These are phyloP conservation scores for Aspergillus ruber DNA, from an alignment of 2,329 filamentous ascomycete genomes.

Conservation along the genomic window DNA sequence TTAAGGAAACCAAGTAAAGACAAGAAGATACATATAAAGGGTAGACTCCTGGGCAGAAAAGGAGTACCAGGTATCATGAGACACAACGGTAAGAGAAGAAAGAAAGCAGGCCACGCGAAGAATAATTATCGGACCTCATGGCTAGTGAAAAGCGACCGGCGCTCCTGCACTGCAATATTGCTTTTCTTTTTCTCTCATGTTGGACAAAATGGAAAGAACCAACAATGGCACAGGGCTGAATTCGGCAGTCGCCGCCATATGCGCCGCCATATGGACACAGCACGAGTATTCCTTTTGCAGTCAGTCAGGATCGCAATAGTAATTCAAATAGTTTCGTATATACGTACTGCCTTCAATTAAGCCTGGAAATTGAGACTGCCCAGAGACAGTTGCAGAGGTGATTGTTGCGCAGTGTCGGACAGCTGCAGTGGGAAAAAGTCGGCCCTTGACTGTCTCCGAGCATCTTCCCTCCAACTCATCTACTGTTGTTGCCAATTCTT, in stretches of 20 bases:
- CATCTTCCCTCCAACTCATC: background rate
- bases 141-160: background rate
- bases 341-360: too few relatives aligned
- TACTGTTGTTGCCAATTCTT: background rate
- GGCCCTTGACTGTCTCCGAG: background rate
- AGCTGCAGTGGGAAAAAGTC: constrained; percentile 2
- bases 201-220: too few relatives aligned
- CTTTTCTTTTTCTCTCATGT: too few relatives aligned
- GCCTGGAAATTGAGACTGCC: too few relatives aligned
- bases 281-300: too few relatives aligned
- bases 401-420: constrained; percentile 7
- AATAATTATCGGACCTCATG: background rate
- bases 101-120: background rate
- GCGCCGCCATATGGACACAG: too few relatives aligned
- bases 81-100: background rate
- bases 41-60: background rate
- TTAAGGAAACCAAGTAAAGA: background rate
- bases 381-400: too few relatives aligned
- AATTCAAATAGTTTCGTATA: too few relatives aligned
- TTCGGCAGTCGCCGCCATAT: too few relatives aligned
- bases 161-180: background rate
- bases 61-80: background rate
- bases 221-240: too few relatives aligned
- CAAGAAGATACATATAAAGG: background rate
- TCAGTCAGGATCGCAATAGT: too few relatives aligned